Percentiles rank a stretch among this genome's conserved stretches.
These are phyloP conservation scores for Evernia prunastri DNA, from an alignment of 495 filamentous ascomycete species.

Conservation along the genomic window DNA sequence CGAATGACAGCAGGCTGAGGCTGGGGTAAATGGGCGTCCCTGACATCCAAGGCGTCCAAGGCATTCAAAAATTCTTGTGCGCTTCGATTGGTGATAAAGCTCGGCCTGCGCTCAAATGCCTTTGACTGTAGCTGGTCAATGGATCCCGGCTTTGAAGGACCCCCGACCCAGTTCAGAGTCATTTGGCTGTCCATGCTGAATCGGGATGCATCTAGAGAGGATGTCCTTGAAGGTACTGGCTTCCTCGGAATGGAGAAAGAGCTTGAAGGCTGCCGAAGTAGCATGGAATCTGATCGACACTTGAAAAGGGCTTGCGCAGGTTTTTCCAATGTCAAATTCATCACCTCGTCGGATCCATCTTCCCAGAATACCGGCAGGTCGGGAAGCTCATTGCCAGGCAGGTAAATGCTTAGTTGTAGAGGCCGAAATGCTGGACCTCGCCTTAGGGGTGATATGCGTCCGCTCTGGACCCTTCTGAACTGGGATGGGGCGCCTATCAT, in stretches of 20 bases:
- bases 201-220: slow-evolving; percentile 22
- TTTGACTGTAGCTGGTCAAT: slow-evolving; percentile 16
- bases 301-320: slow-evolving; percentile 26
- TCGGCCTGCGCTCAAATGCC: slow-evolving; percentile 17
- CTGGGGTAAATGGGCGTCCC: slow-evolving; percentile 11
- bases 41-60: slow-evolving; percentile 21
- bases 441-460: slow-evolving; percentile 29
- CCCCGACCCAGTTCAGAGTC: slow-evolving; percentile 3
- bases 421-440: slow-evolving; percentile 50
- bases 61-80: slow-evolving; percentile 27
- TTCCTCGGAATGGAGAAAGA: slow-evolving; percentile 25
- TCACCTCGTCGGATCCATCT: slow-evolving; percentile 8
- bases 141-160: slow-evolving; percentile 15
- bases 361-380: slow-evolving; percentile 43
- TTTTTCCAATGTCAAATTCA: slow-evolving; percentile 13
- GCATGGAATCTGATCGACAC: slow-evolving; percentile 25
- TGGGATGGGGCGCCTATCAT: slow-evolving; percentile 49
- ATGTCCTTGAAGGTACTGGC: slow-evolving; percentile 21
- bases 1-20: slow-evolving; percentile 13
- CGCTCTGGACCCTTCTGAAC: slow-evolving; percentile 44
- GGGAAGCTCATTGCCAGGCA: slow-evolving; percentile 59
- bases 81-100: slow-evolving; percentile 18
- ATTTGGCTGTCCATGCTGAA: slow-evolving; percentile 24
- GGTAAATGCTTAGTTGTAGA: slow-evolving; percentile 69
- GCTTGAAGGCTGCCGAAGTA: slow-evolving; percentile 18